phyloP scores from a whole-genome alignment of 768 basidiomycete genomes.

The Lyophyllum decastes region DNA sequence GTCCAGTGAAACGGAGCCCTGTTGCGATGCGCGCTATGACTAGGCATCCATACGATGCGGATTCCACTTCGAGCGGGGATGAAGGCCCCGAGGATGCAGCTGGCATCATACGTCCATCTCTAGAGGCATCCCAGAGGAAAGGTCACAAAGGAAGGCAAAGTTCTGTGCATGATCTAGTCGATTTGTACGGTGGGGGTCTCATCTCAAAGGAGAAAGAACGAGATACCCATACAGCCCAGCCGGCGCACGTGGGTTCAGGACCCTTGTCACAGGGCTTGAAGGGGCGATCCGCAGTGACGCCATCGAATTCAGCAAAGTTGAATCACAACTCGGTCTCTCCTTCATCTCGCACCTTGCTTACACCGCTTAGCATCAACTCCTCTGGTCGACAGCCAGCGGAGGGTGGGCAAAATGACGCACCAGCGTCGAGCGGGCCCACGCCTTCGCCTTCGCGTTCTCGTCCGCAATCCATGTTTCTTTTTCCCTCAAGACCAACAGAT shows the following conservation, averaged over 20 bases:
- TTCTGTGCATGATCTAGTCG: conserved; percentile 83
- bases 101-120: conserved; percentile 26
- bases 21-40: conserved; percentile 23
- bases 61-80: conserved; percentile 59
- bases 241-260: neutral
- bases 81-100: conserved; percentile 55
- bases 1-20: conserved; percentile 55
- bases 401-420: neutral
- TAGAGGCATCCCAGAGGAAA: conserved; percentile 28
- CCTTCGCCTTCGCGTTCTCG: conserved; percentile 51
- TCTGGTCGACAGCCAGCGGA: neutral
- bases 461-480: conserved; percentile 82
- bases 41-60: conserved; percentile 26
- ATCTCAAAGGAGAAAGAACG: conserved; percentile 43
- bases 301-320: conserved; percentile 1
- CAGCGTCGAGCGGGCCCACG: conserved; percentile 15
- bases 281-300: neutral
- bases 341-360: conserved; percentile 11
- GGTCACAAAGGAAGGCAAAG: conserved; percentile 62
- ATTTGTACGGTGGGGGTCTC: conserved; percentile 69
- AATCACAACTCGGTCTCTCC: neutral
- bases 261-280: conserved; percentile 2
- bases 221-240: conserved; percentile 15
- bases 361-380: conserved; percentile 1
- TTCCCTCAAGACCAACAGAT: conserved; percentile 56